Base-by-base conservation (phyloP, 495 filamentous ascomycete genomes). In the Hypoxylon crocopeplum region DNA sequence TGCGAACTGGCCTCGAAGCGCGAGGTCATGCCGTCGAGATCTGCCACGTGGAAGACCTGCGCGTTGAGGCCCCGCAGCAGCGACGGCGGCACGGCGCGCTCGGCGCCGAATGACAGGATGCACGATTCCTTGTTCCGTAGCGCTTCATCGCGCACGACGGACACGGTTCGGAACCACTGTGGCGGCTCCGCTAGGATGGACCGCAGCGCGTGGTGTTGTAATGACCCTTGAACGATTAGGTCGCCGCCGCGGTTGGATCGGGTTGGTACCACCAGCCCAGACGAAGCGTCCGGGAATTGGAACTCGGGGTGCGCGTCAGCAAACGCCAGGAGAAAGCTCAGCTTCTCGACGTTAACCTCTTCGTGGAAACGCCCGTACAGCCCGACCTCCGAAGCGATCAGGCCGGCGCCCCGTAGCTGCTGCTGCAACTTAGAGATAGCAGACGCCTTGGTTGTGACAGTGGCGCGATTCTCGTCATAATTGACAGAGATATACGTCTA, bases 401-500 rank as follows among this genome's bases (percentile, higher is more conserved):
- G 57, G 4, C 80, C 76, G 21, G 71, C 73, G 0, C 48, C 48
- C 37, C 67, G 70, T 0, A 83, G 63, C 21, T 71, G 33, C 10
- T 69, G 50, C n/a, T 41, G 63, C 29, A 75, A 59, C 27, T 15
- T 52, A 5, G 59, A 50, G 20, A 57, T 59, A 7, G 46, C 72
- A 20, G 46, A 50, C 4, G 56, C 58, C 6, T 69, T 48, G 0
- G 68, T 72, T 2, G 74, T 75, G 36, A 79, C 40, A 7, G 67
- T 74, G 10, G 66, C 76, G 10, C 77, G 62, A 2, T 67, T 62
- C 13, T 78, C 68, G 40, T 82, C 79, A 25, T 71, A 78, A 4
- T 44, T 29, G 6, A 80, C 78, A 1, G 79, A 78, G 10, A 79
- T 48, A 36, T 82, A 82, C 12, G 74, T 72, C 66, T 79, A 52